Evolutionary conservation across 352 stramenopile species (phyloP), one percentile per base, ranked within the genome.

Genomic region (Phytophthora podocarpi): DNA sequence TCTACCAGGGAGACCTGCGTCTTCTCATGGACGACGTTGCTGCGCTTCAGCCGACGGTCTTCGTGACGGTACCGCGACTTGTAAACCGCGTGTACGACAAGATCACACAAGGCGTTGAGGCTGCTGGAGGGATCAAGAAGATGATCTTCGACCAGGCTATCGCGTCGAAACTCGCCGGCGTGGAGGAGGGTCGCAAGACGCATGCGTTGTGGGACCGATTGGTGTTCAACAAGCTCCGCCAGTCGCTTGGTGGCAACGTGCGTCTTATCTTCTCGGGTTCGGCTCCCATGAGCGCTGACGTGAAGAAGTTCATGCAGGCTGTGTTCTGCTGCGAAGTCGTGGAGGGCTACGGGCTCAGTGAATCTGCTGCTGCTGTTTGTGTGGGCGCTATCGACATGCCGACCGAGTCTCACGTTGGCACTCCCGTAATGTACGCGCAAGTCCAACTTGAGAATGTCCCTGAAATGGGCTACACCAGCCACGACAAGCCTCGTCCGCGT

Each of bases 51-150:
- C 96, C 96, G 0, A 98, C 96, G 16, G 58, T 98, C 0, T 97
- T 99, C 61, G 78, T 92, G 10, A 93, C 88, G 1, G 97, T 98
- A 30, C 97, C 97, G 1, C 86, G 97, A 18, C 83, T 99, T 21
- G 85, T 98, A 48, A 98, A 99, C 67, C 97, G 97, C 61, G 96
- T 99, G 49, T 93, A 99, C 75, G 96, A 99, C 85, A 98, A 98
- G 72, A 91, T 98, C 63, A 80, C 80, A 16, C 75, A 89, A 35
- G 82, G 80, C 8, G 89, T 96, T 8, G 76, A 63, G 12, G 58
- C 72, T 26, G 76, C 80, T 0, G 74, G 77, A 18, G 75, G 65
- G 2, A 13, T 92, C 18, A 89, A 89, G 68, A 88, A 87, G 55
- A 41, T 81, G 12, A 74, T 95, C 24, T 95, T 91, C 30, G 71